These are phyloP conservation scores for Alternaria gansuensis DNA, from an alignment of 2,329 filamentous ascomycete genomes.

Conservation along the genomic window DNA sequence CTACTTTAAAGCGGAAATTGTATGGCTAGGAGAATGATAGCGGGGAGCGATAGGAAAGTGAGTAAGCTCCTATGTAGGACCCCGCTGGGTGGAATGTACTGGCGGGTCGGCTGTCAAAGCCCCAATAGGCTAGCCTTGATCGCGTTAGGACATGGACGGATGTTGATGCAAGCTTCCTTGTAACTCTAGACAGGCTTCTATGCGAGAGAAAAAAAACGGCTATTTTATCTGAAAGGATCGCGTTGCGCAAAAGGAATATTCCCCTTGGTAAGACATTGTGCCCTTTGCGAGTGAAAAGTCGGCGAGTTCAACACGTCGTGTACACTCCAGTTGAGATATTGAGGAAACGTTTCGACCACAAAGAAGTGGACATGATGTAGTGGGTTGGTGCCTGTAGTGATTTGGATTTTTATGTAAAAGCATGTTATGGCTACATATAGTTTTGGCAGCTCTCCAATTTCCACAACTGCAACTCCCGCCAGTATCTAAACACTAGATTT, in stretches of 20 bases:
- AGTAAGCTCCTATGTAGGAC: background rate
- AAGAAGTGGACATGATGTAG: background rate
- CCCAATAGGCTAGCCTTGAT: background rate
- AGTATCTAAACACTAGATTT: too few species aligned
- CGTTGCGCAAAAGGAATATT: background rate
- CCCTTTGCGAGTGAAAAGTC: background rate
- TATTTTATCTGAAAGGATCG: background rate
- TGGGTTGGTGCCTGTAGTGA: background rate
- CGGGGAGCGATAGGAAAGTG: background rate
- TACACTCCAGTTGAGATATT: background rate
- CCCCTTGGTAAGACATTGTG: background rate
- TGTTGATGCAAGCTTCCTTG: background rate
- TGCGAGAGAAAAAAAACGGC: background rate
- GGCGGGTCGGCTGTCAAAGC: background rate
- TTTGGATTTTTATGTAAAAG: background rate
- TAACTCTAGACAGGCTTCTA: background rate
- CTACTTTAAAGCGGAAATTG: background rate
- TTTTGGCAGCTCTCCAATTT: too few species aligned
- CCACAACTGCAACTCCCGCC: too few species aligned
- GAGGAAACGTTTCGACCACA: background rate
- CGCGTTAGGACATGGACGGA: background rate
- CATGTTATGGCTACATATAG: background rate
- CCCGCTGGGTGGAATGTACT: background rate
- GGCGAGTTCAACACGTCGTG: background rate
- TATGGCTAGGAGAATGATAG: background rate